Percentiles rank a stretch among this genome's conserved stretches.
phyloP scores from a whole-genome alignment of 192 early-diverging fungal species.

The Gryganskiella cystojenkinii region DNA sequence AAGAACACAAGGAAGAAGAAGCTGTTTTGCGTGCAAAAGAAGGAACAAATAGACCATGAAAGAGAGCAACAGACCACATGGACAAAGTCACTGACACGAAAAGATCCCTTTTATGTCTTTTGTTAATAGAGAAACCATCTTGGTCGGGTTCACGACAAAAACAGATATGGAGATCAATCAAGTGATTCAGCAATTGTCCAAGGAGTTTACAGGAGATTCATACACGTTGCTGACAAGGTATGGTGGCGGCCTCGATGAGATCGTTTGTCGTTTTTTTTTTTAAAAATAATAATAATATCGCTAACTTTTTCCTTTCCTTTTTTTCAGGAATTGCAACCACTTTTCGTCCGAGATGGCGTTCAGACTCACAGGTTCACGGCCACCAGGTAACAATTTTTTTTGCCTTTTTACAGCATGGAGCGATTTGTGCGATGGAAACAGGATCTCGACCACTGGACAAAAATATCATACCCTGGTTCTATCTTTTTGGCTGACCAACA shows the following conservation, averaged over 20 bases:
- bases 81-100: not conserved
- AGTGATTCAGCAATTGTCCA: constrained; percentile 44
- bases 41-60: not conserved
- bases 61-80: not conserved
- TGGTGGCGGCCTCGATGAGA: not conserved
- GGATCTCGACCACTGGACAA: not conserved
- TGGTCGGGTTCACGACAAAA: constrained; percentile 46
- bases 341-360: constrained; percentile 51
- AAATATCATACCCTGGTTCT: not conserved
- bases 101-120: not conserved
- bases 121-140: constrained; percentile 33
- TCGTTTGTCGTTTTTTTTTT: not conserved
- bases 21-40: not conserved
- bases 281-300: not conserved
- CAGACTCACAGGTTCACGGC: constrained; percentile 40
- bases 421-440: too few relatives aligned
- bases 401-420: too few relatives aligned
- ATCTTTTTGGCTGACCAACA: not conserved
- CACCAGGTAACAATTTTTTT: constrained; percentile 25
- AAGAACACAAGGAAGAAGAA: not conserved
- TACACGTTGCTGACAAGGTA: constrained; percentile 45
- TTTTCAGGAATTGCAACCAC: constrained; percentile 44
- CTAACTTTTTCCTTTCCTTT: not conserved
- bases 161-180: constrained; percentile 44
- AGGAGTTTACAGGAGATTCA: constrained; percentile 49